A percentile compares a stretch with the other conserved stretches of the same genome.
phyloP scores from a whole-genome alignment of 495 filamentous ascomycete genomes.

The Lophiotrema nucula region DNA sequence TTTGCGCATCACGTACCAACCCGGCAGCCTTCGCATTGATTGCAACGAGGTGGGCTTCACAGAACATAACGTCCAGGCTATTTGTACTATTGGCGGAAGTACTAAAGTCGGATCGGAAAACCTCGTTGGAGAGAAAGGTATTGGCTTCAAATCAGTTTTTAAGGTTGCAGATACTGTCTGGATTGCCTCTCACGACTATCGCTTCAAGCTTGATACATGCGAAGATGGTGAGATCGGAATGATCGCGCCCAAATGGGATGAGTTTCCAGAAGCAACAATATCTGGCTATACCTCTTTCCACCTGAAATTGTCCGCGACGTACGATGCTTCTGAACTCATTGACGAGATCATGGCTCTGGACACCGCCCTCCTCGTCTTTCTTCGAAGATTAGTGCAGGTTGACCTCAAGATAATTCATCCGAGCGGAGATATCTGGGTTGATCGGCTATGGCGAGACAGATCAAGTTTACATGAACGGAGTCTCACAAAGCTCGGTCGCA shows the following conservation, averaged over 20 bases:
- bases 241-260: background rate
- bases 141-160: slow-evolving; percentile 13
- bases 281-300: background rate
- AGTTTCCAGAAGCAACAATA: background rate
- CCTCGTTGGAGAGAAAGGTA: slow-evolving; percentile 7
- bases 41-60: slow-evolving; percentile 11
- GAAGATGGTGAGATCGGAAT: background rate
- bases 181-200: background rate
- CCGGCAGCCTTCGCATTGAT: background rate
- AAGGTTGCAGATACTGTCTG: background rate
- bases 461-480: too few species aligned
- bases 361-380: background rate
- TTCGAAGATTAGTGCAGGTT: background rate
- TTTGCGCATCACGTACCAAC: background rate
- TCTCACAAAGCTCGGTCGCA: background rate
- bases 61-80: background rate
- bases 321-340: background rate
- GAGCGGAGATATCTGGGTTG: background rate
- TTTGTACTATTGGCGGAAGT: background rate
- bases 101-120: background rate
- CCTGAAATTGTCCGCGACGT: background rate
- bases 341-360: background rate
- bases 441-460: too few species aligned
- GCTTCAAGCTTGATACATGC: slow-evolving; percentile 6
- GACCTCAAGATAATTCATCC: background rate